Evolutionary conservation across 192 early-diverging fungal species (phyloP).

Genomic region (Rhizoclosmatium sp.): DNA sequence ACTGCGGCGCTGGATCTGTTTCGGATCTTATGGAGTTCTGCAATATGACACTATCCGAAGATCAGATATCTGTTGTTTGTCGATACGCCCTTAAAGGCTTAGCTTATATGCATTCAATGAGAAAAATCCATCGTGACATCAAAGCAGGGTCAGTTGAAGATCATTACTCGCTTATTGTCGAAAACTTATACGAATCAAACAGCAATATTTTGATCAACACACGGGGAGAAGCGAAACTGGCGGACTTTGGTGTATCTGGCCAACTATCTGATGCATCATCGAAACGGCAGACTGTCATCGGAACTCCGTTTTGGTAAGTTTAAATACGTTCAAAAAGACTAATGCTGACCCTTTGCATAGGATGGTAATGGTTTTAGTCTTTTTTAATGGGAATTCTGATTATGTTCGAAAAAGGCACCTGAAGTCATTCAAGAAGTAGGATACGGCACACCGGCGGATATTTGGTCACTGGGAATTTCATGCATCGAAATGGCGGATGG

Average conservation of each 20-base stretch:
- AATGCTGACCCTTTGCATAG: conserved; percentile 2
- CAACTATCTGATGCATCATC: conserved; percentile 59
- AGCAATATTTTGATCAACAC: conserved; percentile 64
- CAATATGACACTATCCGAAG: conserved; percentile 55
- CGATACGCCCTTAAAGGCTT: conserved; percentile 60
- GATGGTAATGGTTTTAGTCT: conserved; percentile 12
- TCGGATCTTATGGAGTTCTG: conserved; percentile 61
- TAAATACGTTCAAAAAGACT: conserved; percentile 9
- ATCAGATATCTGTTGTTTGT: conserved; percentile 61
- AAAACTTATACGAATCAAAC: conserved; percentile 5
- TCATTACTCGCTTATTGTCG: neutral
- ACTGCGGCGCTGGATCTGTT: conserved; percentile 64
- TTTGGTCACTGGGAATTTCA: conserved; percentile 71
- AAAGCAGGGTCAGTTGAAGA: conserved; percentile 60
- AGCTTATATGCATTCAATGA: conserved; percentile 60
- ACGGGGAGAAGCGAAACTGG: conserved; percentile 64
- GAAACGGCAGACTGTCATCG: conserved; percentile 68
- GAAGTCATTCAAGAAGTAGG: conserved; percentile 75
- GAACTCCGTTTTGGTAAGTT: conserved; percentile 68
- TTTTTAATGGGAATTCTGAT: neutral
- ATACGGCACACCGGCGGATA: conserved; percentile 66
- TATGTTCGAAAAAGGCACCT: conserved; percentile 50
- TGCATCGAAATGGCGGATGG: conserved; percentile 74
- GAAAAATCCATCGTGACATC: conserved; percentile 73
- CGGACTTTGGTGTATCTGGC: conserved; percentile 72